Evolutionary conservation across 1,284 basidiomycete genomes (phyloP).

Genomic region (Tilletiaria anomala): DNA sequence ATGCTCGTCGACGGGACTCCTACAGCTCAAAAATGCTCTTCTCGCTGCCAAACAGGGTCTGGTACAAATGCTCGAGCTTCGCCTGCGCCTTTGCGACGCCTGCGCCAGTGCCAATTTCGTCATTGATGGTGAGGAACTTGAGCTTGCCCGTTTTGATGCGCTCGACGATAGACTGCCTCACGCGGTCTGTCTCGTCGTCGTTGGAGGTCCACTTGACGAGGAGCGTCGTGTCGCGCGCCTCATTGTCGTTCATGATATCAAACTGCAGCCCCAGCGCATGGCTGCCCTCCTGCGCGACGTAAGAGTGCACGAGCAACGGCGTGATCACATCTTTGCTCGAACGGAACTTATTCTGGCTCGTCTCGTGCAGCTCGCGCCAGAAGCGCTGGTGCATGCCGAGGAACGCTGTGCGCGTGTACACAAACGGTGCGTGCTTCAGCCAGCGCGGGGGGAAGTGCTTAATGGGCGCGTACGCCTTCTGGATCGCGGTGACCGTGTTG

Average conservation of each 20-base stretch:
- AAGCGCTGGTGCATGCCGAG: conserved; percentile 1
- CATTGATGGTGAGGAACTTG: not conserved
- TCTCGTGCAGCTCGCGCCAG: not conserved
- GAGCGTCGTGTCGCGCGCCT: not conserved
- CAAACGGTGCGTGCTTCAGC: conserved; percentile 5
- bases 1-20: too few species aligned
- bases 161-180: not conserved
- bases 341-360: conserved; percentile 1
- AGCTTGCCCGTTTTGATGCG: not conserved
- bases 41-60: not conserved
- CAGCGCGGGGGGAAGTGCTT: conserved; percentile 1
- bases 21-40: not conserved
- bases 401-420: not conserved
- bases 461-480: not conserved
- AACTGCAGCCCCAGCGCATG: not conserved
- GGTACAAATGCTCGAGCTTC: not conserved
- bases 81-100: not conserved
- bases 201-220: not conserved
- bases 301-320: conserved; percentile 2
- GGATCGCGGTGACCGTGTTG: conserved; percentile 1
- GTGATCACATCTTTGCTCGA: conserved; percentile 2
- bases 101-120: not conserved
- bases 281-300: not conserved
- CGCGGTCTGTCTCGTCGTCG: not conserved
- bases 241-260: not conserved